Percentiles rank a stretch among this genome's conserved stretches.
Conservation (phyloP, 805 yeast genomes). For the Saturnispora diversa region DNA sequence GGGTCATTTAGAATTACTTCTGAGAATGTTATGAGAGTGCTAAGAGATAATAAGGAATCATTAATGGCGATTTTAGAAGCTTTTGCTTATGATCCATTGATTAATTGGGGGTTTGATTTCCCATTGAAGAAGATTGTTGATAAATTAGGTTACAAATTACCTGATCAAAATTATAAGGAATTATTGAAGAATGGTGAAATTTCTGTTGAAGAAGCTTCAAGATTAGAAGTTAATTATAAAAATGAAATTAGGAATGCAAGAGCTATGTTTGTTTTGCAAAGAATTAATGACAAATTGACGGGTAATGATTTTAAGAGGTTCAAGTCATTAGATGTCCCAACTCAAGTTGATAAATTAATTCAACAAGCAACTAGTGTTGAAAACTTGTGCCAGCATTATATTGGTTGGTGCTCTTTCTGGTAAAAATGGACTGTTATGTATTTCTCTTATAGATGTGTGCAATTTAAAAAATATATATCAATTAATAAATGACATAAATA, state of each 20-base stretch:
- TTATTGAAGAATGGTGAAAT: constrained; percentile 64
- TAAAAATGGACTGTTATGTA: no score
- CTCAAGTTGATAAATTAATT: constrained; percentile 88
- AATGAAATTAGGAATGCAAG: constrained; percentile 75
- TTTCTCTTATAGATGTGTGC: no score
- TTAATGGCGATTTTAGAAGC: constrained; percentile 97
- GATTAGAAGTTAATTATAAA: constrained; percentile 62
- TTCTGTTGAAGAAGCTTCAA: constrained; percentile 67
- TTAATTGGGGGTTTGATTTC: constrained; percentile 96
- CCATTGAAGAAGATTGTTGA: constrained; percentile 74
- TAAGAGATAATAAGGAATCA: constrained; percentile 90
- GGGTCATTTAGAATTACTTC: constrained; percentile 95
- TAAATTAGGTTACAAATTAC: constrained; percentile 46
- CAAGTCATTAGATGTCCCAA: constrained; percentile 66
- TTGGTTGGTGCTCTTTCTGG: constrained; percentile 99
- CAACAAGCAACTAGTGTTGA: constrained; percentile 96
- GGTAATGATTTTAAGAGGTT: constrained; percentile 84
- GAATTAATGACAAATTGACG: constrained; percentile 86
- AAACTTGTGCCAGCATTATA: constrained; percentile 90
- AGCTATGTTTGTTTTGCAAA: constrained; percentile 78
- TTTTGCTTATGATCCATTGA: constrained; percentile 95
- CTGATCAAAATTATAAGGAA: constrained; percentile 62
- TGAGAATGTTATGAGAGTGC: constrained; percentile 92
- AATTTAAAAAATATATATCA: no score
- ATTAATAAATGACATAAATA: no score